These are phyloP conservation scores for Aspergillus saccharolyticus DNA, from an alignment of 495 filamentous ascomycete species.

Conservation along the genomic window DNA sequence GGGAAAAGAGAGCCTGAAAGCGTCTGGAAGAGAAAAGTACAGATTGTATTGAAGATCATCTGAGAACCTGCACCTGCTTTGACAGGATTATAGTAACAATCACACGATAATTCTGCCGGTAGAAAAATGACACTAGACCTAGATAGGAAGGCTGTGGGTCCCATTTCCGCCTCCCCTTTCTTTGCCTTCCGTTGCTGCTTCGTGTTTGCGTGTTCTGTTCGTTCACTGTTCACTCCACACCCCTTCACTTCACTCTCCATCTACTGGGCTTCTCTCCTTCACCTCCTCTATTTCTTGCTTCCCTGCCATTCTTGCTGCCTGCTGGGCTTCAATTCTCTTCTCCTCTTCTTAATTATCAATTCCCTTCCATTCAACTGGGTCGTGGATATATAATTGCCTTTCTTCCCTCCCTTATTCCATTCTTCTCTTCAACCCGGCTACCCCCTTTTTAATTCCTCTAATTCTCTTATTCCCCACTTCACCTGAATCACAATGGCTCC, in stretches of 20 bases:
- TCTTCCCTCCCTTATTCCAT: conserved; percentile 1
- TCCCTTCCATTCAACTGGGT: conserved; percentile 1
- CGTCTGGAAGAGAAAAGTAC: too few relatives aligned
- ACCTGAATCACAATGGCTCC: conserved; percentile 69
- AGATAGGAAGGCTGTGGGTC: conserved; percentile 13
- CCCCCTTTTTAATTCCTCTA: conserved; percentile 22
- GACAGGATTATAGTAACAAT: too few relatives aligned
- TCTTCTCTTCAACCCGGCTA: conserved; percentile 10
- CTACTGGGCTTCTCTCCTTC: conserved; percentile 11
- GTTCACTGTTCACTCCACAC: conserved; percentile 6
- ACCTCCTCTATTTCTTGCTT: too few relatives aligned
- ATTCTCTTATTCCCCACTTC: conserved; percentile 9
- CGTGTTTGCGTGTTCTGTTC: conserved; percentile 13
- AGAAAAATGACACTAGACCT: too few relatives aligned
- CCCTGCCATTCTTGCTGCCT: conserved; percentile 7
- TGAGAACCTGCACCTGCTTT: too few relatives aligned
- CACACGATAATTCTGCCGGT: too few relatives aligned
- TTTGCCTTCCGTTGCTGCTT: conserved; percentile 21
- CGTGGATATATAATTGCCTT: conserved; percentile 6
- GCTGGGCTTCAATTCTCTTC: neutral
- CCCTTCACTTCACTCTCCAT: conserved; percentile 1
- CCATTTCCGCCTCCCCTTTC: conserved; percentile 17
- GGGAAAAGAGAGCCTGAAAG: too few relatives aligned
- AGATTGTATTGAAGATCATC: too few relatives aligned
- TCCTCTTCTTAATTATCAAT: too few relatives aligned